phyloP scores from a whole-genome alignment of 768 basidiomycete species.

The Kwoniella heveanensis region DNA sequence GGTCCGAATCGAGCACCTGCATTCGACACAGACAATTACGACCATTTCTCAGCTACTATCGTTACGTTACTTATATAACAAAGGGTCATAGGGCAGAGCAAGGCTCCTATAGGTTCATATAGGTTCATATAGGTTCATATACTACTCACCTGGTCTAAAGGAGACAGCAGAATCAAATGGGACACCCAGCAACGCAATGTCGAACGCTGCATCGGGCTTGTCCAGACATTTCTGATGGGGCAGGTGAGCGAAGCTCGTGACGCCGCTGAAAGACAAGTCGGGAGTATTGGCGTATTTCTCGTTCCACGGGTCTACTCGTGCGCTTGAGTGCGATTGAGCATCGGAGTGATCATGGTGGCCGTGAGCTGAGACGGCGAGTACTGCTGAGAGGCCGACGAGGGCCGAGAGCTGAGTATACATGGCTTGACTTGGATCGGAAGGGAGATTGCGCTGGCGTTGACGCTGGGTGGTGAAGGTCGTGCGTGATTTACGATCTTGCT shows the following conservation, averaged over 20 bases:
- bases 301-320: conserved; percentile 33
- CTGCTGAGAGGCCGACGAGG: not conserved
- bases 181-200: conserved; percentile 71
- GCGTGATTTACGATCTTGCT: too few species aligned
- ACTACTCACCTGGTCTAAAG: conserved; percentile 42
- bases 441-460: too few species aligned
- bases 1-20: conserved; percentile 42
- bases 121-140: too few species aligned
- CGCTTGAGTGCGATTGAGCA: conserved; percentile 2
- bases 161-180: conserved; percentile 50
- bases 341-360: conserved; percentile 1
- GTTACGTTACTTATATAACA: too few species aligned
- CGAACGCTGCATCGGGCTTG: conserved; percentile 62
- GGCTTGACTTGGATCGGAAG: too few species aligned
- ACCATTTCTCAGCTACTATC: not conserved
- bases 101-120: too few species aligned
- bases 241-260: conserved; percentile 78
- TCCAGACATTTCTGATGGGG: conserved; percentile 74
- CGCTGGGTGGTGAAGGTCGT: too few species aligned
- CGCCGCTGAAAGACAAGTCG: conserved; percentile 77
- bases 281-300: conserved; percentile 44
- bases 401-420: conserved; percentile 12
- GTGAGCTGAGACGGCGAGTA: not conserved
- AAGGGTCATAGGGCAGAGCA: too few species aligned
- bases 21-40: not conserved